phyloP scores from a whole-genome alignment of 805 yeast species.

The Wickerhamomyces xylosicus region DNA sequence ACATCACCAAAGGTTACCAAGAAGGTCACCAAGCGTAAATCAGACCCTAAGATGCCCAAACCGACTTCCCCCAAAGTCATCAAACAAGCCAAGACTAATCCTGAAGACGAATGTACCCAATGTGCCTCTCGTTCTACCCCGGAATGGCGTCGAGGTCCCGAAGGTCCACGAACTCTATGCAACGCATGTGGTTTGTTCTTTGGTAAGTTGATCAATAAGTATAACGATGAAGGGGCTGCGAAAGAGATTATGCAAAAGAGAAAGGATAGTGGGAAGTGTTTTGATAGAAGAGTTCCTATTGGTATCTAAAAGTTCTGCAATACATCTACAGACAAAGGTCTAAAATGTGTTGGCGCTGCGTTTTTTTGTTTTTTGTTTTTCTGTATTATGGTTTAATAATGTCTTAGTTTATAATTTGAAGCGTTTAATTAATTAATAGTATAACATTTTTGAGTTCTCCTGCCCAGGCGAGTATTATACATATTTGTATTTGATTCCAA shows the following conservation, averaged over 20 bases:
- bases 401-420: too few species aligned
- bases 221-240: slow-evolving; percentile 1
- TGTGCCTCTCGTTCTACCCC: slow-evolving; percentile 9
- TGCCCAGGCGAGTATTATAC: too few species aligned
- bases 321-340: too few species aligned
- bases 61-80: not conserved
- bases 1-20: not conserved
- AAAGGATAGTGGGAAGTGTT: not conserved
- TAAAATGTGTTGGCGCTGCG: too few species aligned
- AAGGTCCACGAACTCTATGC: slow-evolving; percentile 11
- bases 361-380: too few species aligned
- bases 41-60: too few species aligned
- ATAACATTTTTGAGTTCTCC: too few species aligned
- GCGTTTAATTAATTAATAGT: too few species aligned
- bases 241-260: not conserved
- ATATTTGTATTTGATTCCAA: too few species aligned
- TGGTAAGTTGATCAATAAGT: slow-evolving; percentile 7
- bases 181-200: slow-evolving; percentile 13
- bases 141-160: slow-evolving; percentile 14
- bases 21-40: not conserved
- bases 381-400: not conserved
- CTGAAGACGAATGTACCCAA: slow-evolving; percentile 2
- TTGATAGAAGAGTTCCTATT: not conserved
- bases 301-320: too few species aligned
- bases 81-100: not conserved